Evolutionary conservation across 2,329 filamentous ascomycete genomes (phyloP).

Genomic region (Beauveria rudraprayagi): DNA sequence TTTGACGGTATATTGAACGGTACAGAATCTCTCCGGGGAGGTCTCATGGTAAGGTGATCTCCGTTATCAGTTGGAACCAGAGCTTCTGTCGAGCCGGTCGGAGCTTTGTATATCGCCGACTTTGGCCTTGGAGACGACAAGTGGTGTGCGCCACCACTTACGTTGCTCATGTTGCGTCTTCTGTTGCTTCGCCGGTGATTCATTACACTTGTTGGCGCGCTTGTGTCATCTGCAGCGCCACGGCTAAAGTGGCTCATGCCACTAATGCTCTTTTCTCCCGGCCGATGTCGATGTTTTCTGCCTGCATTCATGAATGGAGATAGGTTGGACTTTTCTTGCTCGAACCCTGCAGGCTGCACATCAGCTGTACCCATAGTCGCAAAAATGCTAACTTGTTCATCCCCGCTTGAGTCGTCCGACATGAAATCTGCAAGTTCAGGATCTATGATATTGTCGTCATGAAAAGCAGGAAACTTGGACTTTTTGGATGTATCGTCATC

Average conservation of each 20-base stretch:
- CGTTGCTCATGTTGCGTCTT: slow-evolving; percentile 75
- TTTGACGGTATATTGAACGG: slow-evolving; percentile 64
- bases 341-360: slow-evolving; percentile 55
- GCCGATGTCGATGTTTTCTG: slow-evolving; percentile 66
- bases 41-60: slow-evolving; percentile 34
- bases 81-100: slow-evolving; percentile 44
- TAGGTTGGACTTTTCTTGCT: slow-evolving; percentile 67
- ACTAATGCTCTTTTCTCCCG: slow-evolving; percentile 66
- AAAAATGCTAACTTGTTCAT: slow-evolving; percentile 85
- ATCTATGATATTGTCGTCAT: slow-evolving; percentile 97
- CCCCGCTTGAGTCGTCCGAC: slow-evolving; percentile 90
- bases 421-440: slow-evolving; percentile 92
- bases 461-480: slow-evolving; percentile 76
- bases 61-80: slow-evolving; percentile 39
- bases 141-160: slow-evolving; percentile 53
- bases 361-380: slow-evolving; percentile 63
- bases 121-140: slow-evolving; percentile 64
- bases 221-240: slow-evolving; percentile 56
- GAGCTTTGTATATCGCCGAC: slow-evolving; percentile 48
- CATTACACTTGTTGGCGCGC: slow-evolving; percentile 47
- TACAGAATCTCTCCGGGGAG: slow-evolving; percentile 78
- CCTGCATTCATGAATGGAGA: slow-evolving; percentile 63
- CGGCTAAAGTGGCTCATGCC: slow-evolving; percentile 62
- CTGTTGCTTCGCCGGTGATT: slow-evolving; percentile 55
- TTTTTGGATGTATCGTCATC: slow-evolving; percentile 59